Base-by-base conservation (phyloP, 495 filamentous ascomycete genomes). In the Penicillium turbatum region DNA sequence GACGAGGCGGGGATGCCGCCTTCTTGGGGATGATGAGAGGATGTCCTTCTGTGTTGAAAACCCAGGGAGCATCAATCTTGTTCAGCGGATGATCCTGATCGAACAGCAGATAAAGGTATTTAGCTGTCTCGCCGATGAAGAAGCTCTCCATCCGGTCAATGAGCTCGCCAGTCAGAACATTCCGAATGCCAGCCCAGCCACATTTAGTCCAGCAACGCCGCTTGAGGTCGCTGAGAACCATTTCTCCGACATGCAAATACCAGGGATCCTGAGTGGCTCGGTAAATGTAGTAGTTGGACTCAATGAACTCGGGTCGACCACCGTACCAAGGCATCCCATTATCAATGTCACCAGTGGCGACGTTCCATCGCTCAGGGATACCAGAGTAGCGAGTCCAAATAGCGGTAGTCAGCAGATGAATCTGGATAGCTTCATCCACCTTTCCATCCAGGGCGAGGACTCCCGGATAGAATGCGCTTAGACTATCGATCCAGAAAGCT, bases 131-230 rank as follows among this genome's bases (percentile, higher is more conserved):
- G 3, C 95, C 91, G 1, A 97, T 77, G 67, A 96, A 97, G 75
- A 98, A 98, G 69, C 93, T 97, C 73, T 98, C 93, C 93, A 98
- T 98, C 15, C 93, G 86, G 64, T 98, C 93, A 62, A 81, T 92
- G 64, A 87, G 84, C 67, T 97, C 88, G 0, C 92, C 95, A 37
- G 80, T 90, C 29, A 86, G 76, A 9, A 98, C 93, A 70, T 97
- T 89, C 60, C 95, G 87, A n/a, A 98, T 77, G 0, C 92, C 92
- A 5, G 93, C 88, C 91, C 90, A 97, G 45, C 93, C 93, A 63
- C 93, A 98, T 46, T 83, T 82, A 2, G 90, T 91, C 89, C 90
- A 95, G 68, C 93, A 98, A 37, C 95, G 81, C 39, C 89, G 76
- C 56, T 88, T 87, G 57, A 98, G 85, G 65, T 98, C 93, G 36